These are phyloP conservation scores for Inga leiocalycina DNA, from an alignment of 306 rosid species.

Conservation along the genomic window DNA sequence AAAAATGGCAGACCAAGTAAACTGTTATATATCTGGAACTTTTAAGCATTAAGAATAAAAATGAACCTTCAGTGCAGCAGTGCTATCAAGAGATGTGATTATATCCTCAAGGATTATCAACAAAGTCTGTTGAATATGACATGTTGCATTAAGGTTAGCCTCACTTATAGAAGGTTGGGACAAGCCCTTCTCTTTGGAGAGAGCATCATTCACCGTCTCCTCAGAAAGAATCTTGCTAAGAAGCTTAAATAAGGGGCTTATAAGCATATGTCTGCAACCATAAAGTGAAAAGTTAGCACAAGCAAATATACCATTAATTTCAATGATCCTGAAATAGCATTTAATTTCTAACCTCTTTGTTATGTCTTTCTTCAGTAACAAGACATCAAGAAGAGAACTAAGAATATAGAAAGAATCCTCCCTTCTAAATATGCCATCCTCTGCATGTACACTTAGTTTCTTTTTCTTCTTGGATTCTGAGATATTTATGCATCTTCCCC, in stretches of 20 bases:
- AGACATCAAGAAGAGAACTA: conserved; percentile 78
- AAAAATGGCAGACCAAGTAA: conserved; percentile 14
- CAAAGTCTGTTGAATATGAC: conserved; percentile 74
- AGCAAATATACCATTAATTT: conserved; percentile 6
- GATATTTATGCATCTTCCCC: conserved; percentile 29
- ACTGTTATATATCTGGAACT: neutral
- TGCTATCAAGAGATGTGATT: conserved; percentile 47
- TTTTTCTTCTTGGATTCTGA: conserved; percentile 59
- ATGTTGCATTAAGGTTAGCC: conserved; percentile 32
- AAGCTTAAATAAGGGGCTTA: conserved; percentile 70
- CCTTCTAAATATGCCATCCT: conserved; percentile 47
- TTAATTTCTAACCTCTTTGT: conserved; percentile 47
- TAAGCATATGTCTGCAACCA: conserved; percentile 66
- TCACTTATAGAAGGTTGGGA: conserved; percentile 40
- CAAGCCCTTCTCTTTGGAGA: conserved; percentile 38
- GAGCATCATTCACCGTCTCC: conserved; percentile 50
- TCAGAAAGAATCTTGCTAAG: conserved; percentile 56
- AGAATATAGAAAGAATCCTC: conserved; percentile 53
- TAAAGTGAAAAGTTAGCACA: conserved; percentile 34
- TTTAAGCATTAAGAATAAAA: conserved; percentile 16
- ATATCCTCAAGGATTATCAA: conserved; percentile 81
- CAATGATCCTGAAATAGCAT: neutral
- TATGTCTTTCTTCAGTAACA: conserved; percentile 77
- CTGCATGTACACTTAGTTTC: conserved; percentile 46
- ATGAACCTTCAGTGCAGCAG: conserved; percentile 45